phyloP scores from a whole-genome alignment of 1,139 yeast genomes.

The Groenewaldozyma auringiensis region DNA sequence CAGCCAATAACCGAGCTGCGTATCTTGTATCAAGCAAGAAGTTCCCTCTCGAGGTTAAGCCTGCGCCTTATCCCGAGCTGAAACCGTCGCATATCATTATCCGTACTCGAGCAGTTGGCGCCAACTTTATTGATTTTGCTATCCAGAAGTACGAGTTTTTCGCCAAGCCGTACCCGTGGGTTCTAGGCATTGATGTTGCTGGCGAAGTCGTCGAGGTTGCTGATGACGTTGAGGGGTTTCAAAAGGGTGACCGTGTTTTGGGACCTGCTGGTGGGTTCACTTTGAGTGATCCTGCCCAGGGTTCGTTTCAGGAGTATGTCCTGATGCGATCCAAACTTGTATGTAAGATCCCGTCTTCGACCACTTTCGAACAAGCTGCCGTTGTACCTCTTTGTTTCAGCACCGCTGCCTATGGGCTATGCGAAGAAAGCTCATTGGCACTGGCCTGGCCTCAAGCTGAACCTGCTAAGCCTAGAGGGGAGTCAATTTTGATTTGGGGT shows the following conservation, averaged over 20 bases:
- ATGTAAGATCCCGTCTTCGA: constrained; percentile 6
- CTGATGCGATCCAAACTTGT: not conserved
- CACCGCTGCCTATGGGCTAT: constrained; percentile 13
- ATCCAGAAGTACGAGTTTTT: constrained; percentile 39
- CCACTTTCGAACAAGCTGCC: constrained; percentile 5
- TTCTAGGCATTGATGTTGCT: constrained; percentile 35
- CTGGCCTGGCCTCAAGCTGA: constrained; percentile 13
- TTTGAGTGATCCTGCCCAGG: not conserved
- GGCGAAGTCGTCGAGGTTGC: constrained; percentile 58
- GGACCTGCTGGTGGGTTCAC: constrained; percentile 4
- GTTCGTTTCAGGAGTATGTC: constrained; percentile 9
- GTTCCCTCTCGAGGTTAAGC: not conserved
- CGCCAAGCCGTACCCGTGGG: constrained; percentile 19
- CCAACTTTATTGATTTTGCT: constrained; percentile 59
- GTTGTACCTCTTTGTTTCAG: constrained; percentile 10
- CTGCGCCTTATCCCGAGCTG: not conserved
- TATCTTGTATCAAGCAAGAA: not conserved
- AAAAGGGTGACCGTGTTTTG: constrained; percentile 56
- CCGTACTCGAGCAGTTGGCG: constrained; percentile 50
- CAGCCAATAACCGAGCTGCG: constrained; percentile 1
- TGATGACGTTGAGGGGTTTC: constrained; percentile 37
- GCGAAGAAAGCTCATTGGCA: not conserved
- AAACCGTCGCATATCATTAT: constrained; percentile 39
- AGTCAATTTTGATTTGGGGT: constrained; percentile 45
- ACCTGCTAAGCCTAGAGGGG: constrained; percentile 22